Evolutionary conservation across 305 asterid genomes (phyloP).

Genomic region (Fraxinus xanthoxyloides): DNA sequence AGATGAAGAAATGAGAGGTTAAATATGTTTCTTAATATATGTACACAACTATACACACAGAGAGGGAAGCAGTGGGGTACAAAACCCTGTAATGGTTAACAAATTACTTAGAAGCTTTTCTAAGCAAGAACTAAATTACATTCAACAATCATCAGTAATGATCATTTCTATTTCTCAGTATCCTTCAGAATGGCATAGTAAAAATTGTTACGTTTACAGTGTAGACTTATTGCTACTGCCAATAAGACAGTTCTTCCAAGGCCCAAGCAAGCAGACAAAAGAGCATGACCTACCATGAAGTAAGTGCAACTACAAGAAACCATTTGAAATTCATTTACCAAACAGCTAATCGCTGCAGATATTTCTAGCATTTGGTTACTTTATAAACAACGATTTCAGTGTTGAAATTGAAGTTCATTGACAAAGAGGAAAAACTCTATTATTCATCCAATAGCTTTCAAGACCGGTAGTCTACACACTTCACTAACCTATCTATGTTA

Average conservation of each 20-base stretch:
- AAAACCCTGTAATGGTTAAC: not conserved
- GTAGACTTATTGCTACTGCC: not conserved
- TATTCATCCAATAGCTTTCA: not conserved
- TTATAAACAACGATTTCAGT: not conserved
- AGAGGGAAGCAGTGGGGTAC: not conserved
- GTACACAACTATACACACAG: not conserved
- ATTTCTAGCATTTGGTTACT: not conserved
- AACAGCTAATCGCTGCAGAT: not conserved
- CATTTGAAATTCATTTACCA: not conserved
- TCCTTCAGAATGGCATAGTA: not conserved
- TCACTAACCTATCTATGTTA: not conserved
- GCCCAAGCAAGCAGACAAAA: not conserved
- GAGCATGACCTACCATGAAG: not conserved
- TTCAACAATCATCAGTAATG: not conserved
- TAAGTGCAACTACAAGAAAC: not conserved
- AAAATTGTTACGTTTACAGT: not conserved
- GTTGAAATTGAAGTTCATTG: not conserved
- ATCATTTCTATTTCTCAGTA: not conserved
- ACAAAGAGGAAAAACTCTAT: not conserved
- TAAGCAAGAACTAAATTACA: not conserved
- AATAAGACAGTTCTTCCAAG: not conserved
- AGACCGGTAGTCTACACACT: not conserved
- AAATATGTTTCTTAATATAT: not conserved
- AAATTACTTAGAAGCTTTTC: slow-evolving; percentile 8
- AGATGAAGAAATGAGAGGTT: not conserved